These are phyloP conservation scores for Babesia microti DNA, from an alignment of 169 alveolate genomes.

Conservation along the genomic window DNA sequence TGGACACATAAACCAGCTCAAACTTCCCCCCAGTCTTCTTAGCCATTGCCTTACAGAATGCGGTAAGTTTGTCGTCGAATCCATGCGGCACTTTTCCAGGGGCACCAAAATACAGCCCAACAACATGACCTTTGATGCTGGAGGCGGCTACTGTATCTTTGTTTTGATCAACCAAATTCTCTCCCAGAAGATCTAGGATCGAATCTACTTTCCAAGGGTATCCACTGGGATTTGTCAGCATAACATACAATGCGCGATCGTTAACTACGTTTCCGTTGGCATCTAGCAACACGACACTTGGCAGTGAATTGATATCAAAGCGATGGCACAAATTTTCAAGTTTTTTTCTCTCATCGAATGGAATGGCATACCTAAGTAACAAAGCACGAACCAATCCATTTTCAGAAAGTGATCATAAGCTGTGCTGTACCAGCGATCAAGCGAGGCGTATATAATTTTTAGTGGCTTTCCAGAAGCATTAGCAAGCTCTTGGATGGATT, in stretches of 20 bases:
- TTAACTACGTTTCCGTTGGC: slow-evolving; percentile 33
- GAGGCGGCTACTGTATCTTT: slow-evolving; percentile 27
- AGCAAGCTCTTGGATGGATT: slow-evolving; percentile 23
- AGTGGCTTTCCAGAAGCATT: slow-evolving; percentile 28
- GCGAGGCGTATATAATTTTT: slow-evolving; percentile 27
- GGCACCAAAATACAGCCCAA: slow-evolving; percentile 30
- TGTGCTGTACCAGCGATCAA: slow-evolving; percentile 14
- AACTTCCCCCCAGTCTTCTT: slow-evolving; percentile 36
- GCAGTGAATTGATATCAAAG: slow-evolving; percentile 22
- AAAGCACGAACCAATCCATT: slow-evolving; percentile 43
- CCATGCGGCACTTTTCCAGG: slow-evolving; percentile 17
- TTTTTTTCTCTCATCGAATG: slow-evolving; percentile 33
- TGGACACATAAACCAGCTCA: slow-evolving; percentile 26
- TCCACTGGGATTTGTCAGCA: slow-evolving; percentile 28
- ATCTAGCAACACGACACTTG: slow-evolving; percentile 38
- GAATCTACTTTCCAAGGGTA: slow-evolving; percentile 42
- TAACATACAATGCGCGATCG: slow-evolving; percentile 31
- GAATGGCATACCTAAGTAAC: slow-evolving; percentile 41
- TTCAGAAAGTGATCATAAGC: slow-evolving; percentile 26
- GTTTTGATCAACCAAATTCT: slow-evolving; percentile 19
- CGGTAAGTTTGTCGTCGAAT: slow-evolving; percentile 23
- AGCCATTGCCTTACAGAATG: slow-evolving; percentile 14
- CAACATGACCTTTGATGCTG: slow-evolving; percentile 26
- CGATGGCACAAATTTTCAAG: slow-evolving; percentile 15
- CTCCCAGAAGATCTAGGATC: slow-evolving; percentile 31